Evolutionary conservation across 2,329 filamentous ascomycete species (phyloP).

Genomic region (Cordyceps fumosorosea): DNA sequence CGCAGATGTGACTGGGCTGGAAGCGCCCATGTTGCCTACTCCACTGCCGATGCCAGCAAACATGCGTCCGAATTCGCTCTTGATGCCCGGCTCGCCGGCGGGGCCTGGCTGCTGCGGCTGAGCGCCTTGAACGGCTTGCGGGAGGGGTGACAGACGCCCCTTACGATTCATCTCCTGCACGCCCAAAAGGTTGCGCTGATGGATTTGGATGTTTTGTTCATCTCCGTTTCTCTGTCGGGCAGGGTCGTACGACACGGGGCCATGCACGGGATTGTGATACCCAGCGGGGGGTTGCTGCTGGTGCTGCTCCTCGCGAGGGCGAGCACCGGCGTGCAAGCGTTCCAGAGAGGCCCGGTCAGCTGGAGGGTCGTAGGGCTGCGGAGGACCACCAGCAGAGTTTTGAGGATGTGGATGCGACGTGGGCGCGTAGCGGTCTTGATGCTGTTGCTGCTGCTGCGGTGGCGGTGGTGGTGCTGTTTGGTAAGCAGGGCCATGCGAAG

Average conservation of each 20-base stretch:
- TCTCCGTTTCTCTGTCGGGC: conserved; percentile 35
- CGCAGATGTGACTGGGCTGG: conserved; percentile 42
- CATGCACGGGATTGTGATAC: conserved; percentile 32
- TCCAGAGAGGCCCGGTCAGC: conserved; percentile 43
- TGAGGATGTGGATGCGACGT: conserved; percentile 28
- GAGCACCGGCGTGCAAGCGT: conserved; percentile 22
- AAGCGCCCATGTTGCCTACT: conserved; percentile 42
- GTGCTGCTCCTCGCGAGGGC: conserved; percentile 26
- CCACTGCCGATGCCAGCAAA: conserved; percentile 80
- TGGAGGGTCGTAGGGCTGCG: conserved; percentile 38
- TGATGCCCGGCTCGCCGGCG: conserved; percentile 78
- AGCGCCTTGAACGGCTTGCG: conserved; percentile 88
- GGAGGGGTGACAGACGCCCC: conserved; percentile 79
- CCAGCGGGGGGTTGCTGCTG: conserved; percentile 34
- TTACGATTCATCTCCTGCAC: conserved; percentile 76
- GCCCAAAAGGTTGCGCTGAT: conserved; percentile 63
- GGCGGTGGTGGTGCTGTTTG: conserved; percentile 22
- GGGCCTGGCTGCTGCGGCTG: conserved; percentile 75
- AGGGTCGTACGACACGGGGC: conserved; percentile 26
- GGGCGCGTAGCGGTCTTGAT: conserved; percentile 27
- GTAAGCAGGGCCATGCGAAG: conserved; percentile 25
- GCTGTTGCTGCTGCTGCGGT: conserved; percentile 3
- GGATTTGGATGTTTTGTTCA: conserved; percentile 49
- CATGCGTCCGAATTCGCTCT: conserved; percentile 91
- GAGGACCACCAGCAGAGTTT: conserved; percentile 17